Base-by-base conservation (phyloP, 805 yeast species). In the Sugiyamaella boreocaroliniensis region DNA sequence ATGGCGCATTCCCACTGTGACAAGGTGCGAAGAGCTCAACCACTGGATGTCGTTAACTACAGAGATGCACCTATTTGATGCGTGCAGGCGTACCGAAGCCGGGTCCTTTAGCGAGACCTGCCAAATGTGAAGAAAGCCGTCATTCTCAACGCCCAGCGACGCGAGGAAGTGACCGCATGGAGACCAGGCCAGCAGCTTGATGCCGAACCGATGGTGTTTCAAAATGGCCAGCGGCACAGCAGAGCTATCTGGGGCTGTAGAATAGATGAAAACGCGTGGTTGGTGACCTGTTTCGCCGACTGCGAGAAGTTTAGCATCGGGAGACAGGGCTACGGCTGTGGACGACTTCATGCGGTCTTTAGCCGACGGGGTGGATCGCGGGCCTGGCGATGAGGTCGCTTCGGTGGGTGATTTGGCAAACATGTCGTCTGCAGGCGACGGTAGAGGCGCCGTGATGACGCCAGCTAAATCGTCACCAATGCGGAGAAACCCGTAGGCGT, bases 221-320 rank as follows among this genome's bases (percentile, higher is more conserved):
- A 82, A 74, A 14, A 76, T 69, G 8, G 78, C 77, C 6, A 82
- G 64, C 0, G 88, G 86, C 4, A 68, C 61, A 11, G 70, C 61
- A 46, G 80, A 72, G 55, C 75, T 75, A 14, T 75, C 71, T 0
- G 83, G 82, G 7, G 60, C 62, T 14, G 82, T 66, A 1, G 86
- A 81, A 60, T 76, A 84, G 12, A 84, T 58, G 18, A 83, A 66
- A 1, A 85, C 73, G 16, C 89, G 70, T 1, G 92, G 92, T 57
- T 76, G 80, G 55, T 81, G 82, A 0, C 90, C 90, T 0, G 75
- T 65, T 61, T 85, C 92, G 1, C 92, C 92, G 14, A 83, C 79
- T 0, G 89, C 89, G 22, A 85, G 64, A 4, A 79, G 58, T 45
- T 66, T 71, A 40, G 71, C 73, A 61, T 79, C 77, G 0, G 85